Evolutionary conservation across 805 yeast species (phyloP).

Genomic region (Candida hungchunana): DNA sequence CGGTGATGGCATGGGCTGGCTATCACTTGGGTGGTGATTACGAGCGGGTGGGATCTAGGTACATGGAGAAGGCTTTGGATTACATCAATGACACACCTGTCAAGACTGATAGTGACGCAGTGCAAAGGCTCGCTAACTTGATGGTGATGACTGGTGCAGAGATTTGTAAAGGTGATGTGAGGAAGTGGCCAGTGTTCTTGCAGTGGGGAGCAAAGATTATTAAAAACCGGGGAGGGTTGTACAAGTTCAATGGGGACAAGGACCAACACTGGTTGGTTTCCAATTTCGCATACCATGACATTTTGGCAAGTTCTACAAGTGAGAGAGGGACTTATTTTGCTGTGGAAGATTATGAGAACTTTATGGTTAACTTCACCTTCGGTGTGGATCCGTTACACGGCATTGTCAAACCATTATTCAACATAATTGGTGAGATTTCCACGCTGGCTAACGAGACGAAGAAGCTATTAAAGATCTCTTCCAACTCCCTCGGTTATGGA

Average conservation of each 20-base stretch:
- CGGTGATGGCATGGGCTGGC: constrained; percentile 56
- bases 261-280: constrained; percentile 69
- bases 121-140: constrained; percentile 55
- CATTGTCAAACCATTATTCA: constrained; percentile 63
- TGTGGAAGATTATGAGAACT: constrained; percentile 50
- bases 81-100: constrained; percentile 35
- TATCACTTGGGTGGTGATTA: constrained; percentile 33
- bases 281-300: constrained; percentile 78
- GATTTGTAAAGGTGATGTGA: constrained; percentile 78
- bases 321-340: constrained; percentile 66
- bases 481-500: constrained; percentile 26
- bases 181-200: constrained; percentile 66
- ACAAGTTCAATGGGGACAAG: constrained; percentile 44
- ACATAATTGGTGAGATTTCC: constrained; percentile 63
- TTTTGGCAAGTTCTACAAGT: constrained; percentile 56
- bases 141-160: constrained; percentile 74
- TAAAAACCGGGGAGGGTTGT: constrained; percentile 56
- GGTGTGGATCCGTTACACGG: constrained; percentile 72
- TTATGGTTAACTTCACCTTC: constrained; percentile 27
- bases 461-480: constrained; percentile 29
- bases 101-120: constrained; percentile 21
- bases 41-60: constrained; percentile 43
- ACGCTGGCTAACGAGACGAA: constrained; percentile 53
- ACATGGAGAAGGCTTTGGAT: constrained; percentile 43
- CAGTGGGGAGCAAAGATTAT: constrained; percentile 64